Percentiles rank a stretch among this genome's conserved stretches.
Evolutionary conservation across 305 asterid genomes (phyloP).

Genomic region (Solanum hybrid): DNA sequence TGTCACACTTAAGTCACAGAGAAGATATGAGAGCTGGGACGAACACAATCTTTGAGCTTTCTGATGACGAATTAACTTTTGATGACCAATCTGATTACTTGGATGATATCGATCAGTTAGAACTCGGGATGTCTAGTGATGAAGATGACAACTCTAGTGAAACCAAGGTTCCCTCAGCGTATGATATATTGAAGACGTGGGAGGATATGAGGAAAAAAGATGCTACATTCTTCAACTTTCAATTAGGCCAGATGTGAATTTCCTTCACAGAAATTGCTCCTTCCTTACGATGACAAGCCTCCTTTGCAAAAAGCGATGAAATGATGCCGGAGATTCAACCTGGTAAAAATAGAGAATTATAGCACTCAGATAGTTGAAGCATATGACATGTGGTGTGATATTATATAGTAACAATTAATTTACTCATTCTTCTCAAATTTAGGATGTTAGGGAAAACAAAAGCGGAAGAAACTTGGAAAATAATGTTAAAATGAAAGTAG

Average conservation of each 20-base stretch:
- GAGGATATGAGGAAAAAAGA: slow-evolving; percentile 32
- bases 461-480: not conserved
- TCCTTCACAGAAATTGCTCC: not conserved
- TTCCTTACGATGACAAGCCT: not conserved
- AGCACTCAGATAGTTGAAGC: not conserved
- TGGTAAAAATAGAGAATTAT: not conserved
- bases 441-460: not conserved
- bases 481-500: not conserved
- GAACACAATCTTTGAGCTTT: slow-evolving; percentile 10
- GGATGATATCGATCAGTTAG: slow-evolving; percentile 27
- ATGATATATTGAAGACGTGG: slow-evolving; percentile 66
- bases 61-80: slow-evolving; percentile 13
- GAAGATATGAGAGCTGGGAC: not conserved
- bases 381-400: not conserved
- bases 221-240: slow-evolving; percentile 10
- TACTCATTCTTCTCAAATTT: not conserved
- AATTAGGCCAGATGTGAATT: slow-evolving; percentile 8
- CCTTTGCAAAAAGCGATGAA: not conserved
- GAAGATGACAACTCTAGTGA: slow-evolving; percentile 27
- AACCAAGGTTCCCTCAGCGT: slow-evolving; percentile 50
- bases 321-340: not conserved
- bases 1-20: not conserved
- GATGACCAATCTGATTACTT: slow-evolving; percentile 15
- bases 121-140: slow-evolving; percentile 17
- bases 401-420: not conserved